phyloP scores from a whole-genome alignment of 2,329 filamentous ascomycete species.

The Fusarium liriodendri region DNA sequence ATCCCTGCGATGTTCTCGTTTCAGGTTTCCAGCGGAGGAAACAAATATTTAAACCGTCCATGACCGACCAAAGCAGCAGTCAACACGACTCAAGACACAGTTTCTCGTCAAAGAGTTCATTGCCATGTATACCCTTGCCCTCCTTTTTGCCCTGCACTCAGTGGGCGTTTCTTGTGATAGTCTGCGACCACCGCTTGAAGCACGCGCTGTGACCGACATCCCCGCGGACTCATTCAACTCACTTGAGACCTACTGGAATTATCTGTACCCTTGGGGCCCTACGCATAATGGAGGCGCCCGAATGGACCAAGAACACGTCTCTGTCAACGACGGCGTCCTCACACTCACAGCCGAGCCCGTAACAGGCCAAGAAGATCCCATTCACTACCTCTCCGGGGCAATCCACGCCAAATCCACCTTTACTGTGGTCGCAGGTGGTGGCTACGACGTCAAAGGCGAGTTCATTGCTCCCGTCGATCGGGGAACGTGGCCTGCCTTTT shows the following conservation, averaged over 20 bases:
- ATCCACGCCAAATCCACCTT: constrained; percentile 34
- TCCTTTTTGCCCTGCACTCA: constrained; percentile 9
- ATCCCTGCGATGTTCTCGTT: constrained; percentile 6
- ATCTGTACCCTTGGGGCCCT: constrained; percentile 27
- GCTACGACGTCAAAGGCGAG: constrained; percentile 28
- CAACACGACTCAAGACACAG: not conserved
- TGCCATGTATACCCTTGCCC: not conserved
- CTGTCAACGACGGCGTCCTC: constrained; percentile 22
- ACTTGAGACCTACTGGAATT: constrained; percentile 34
- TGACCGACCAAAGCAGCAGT: not conserved
- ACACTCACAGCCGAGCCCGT: constrained; percentile 30
- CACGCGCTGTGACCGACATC: constrained; percentile 23
- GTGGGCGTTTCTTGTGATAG: constrained; percentile 11
- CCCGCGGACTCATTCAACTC: constrained; percentile 24
- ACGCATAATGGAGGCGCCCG: constrained; percentile 32
- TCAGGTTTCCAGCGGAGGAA: not conserved
- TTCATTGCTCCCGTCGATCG: constrained; percentile 24
- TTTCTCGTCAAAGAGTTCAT: not conserved
- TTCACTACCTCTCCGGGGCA: constrained; percentile 31
- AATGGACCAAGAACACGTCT: constrained; percentile 31
- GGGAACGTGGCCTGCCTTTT: constrained; percentile 34
- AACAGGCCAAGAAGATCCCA: constrained; percentile 19
- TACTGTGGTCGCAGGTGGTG: constrained; percentile 18
- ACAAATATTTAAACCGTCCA: constrained; percentile 4
- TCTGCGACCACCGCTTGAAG: constrained; percentile 12